Base-by-base conservation (phyloP, 2,329 filamentous ascomycete species). In the Colletotrichum musicola region DNA sequence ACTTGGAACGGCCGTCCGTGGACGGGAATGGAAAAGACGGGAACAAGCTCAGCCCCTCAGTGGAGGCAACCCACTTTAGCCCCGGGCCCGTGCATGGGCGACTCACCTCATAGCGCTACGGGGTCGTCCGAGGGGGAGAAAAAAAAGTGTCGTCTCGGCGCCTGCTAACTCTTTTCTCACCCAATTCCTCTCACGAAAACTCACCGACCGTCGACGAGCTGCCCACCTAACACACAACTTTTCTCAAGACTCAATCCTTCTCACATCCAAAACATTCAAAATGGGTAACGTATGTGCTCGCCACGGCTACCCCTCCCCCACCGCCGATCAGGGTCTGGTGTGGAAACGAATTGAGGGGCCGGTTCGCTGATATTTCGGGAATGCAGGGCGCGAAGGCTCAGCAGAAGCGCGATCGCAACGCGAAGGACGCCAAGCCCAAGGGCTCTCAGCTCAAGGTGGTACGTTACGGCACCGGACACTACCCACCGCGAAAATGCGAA, bases 331-430 rank as follows among this genome's bases (percentile, higher is more conserved):
- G 55, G 65, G 68, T 60, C 44, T 18, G 9, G 46, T 42, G 59
- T 67, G 67, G 67, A 68, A 63, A 72, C 70, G 47, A 65, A 70
- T 69, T 62, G 61, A 62, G 62, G 66, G 66, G 55, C 44, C 16
- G 38, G 25, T 42, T 42, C 61, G 62, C 66, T 69, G 66, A 69
- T 62, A 61, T 58, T 49, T 58, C 16, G 55, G 62, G 22, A 44
- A 62, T 46, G 13, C 53, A 89, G 87, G 89, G 89, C 82, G 88
- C 87, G 79, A 91, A 89, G 80, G 89, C 89, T 78, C 84, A 86
- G 78, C 88, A 90, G 81, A 92, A 92, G 88, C 90, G 91, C 73
- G 91, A 92, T 80, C 90, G 91, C 81, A 90, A 90, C 78, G 83
- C 84, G 72, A 91, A 92, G 81, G 87, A 91, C 71, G 78, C 78